A percentile compares a stretch with the other conserved stretches of the same genome.
Conservation (phyloP, 2,329 filamentous ascomycete species). For the Talaromyces sp. region DNA sequence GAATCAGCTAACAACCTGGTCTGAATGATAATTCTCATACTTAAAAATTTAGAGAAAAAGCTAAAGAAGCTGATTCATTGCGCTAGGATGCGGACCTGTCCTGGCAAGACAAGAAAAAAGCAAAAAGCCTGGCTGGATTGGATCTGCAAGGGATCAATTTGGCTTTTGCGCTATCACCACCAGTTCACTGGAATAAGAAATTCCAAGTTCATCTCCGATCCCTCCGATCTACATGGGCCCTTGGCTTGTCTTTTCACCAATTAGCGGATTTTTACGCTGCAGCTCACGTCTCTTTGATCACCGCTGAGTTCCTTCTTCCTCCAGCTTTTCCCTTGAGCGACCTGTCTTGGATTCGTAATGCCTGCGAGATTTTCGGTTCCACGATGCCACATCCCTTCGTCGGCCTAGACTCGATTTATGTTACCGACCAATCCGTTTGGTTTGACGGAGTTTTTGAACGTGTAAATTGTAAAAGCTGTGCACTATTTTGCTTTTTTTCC, state of each 20-base stretch:
- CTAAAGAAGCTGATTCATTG: not conserved
- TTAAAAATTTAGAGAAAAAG: not conserved
- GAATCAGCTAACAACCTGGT: not conserved
- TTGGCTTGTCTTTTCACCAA: not conserved
- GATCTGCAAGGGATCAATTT: not conserved
- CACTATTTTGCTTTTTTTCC: not conserved
- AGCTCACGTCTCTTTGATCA: not conserved
- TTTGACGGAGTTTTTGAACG: not conserved
- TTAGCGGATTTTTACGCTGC: not conserved
- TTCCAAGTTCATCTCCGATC: not conserved
- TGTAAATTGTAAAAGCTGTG: not conserved
- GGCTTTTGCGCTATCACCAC: not conserved
- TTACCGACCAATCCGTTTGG: not conserved
- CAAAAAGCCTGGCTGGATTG: not conserved
- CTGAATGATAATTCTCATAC: not conserved
- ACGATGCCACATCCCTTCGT: not conserved
- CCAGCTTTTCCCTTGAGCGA: not conserved
- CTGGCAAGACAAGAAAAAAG: not conserved
- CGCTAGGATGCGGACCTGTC: not conserved
- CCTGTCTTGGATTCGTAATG: not conserved
- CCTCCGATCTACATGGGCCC: not conserved
- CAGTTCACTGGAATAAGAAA: not conserved
- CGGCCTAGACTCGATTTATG: not conserved
- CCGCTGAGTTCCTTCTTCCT: not conserved
- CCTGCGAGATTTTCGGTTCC: not conserved